A percentile compares a stretch with the other conserved stretches of the same genome.
These are phyloP conservation scores for Mallotus repandus DNA, from an alignment of 441 rosid genomes.

Conservation along the genomic window DNA sequence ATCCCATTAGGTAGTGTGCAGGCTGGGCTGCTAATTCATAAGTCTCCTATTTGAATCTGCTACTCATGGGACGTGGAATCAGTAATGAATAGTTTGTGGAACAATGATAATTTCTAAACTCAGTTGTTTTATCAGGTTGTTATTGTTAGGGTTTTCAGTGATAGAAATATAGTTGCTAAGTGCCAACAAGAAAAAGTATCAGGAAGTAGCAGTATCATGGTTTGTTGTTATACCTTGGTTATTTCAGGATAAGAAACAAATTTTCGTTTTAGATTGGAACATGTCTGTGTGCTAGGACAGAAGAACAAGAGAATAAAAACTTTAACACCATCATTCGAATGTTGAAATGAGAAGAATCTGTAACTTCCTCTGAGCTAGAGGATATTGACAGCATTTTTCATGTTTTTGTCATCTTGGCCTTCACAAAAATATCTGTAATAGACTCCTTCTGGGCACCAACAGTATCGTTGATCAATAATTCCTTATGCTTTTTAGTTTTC, in stretches of 20 bases:
- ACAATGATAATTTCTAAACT: not conserved
- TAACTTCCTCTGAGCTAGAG: not conserved
- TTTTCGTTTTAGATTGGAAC: not conserved
- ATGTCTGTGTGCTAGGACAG: not conserved
- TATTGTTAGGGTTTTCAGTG: not conserved
- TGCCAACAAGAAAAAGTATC: not conserved
- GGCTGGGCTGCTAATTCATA: not conserved
- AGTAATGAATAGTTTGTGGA: not conserved
- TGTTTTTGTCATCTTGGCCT: too few relatives aligned
- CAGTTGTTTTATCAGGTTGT: not conserved
- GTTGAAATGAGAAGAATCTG: not conserved
- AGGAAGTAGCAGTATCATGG: not conserved
- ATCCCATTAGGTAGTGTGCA: not conserved
- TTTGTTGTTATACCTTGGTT: not conserved
- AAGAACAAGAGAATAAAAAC: not conserved
- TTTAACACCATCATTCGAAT: not conserved
- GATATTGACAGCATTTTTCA: not conserved
- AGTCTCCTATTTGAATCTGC: constrained; percentile 2
- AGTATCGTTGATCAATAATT: not conserved
- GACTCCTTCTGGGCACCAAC: not conserved
- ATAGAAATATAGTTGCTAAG: not conserved
- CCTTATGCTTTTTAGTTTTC: not conserved
- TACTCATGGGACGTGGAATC: constrained; percentile 1
- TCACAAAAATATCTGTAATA: too few relatives aligned
- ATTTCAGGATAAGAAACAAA: not conserved